phyloP scores from a whole-genome alignment of 228 moss, liverwort and hornwort genomes.

The Sphagnum fallax region DNA sequence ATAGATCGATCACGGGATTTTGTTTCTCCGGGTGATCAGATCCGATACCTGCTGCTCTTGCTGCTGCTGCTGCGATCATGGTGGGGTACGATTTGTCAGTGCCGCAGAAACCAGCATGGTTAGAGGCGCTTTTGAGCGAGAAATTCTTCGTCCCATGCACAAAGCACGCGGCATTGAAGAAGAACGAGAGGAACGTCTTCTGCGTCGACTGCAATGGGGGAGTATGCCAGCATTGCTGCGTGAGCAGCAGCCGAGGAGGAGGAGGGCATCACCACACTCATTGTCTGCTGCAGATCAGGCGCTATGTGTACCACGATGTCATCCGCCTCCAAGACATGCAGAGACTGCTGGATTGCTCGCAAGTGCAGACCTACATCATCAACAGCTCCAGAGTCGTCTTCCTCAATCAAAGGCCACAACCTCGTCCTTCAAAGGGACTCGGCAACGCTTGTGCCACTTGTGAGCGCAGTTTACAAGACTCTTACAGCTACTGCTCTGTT shows the following conservation, averaged over 20 bases:
- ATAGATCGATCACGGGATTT: too few relatives aligned
- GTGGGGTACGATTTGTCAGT: slow-evolving; percentile 92
- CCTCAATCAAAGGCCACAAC: slow-evolving; percentile 96
- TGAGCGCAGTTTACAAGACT: slow-evolving; percentile 85
- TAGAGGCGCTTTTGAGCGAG: slow-evolving; percentile 71
- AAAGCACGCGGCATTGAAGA: slow-evolving; percentile 77
- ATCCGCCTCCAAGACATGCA: slow-evolving; percentile 91
- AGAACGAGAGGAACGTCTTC: slow-evolving; percentile 96
- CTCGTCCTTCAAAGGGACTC: slow-evolving; percentile 84
- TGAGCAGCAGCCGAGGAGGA: slow-evolving; percentile 7
- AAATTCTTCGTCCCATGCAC: slow-evolving; percentile 88
- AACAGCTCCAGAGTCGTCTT: slow-evolving; percentile 96
- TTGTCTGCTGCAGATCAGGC: slow-evolving; percentile 88
- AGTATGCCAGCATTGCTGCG: slow-evolving; percentile 96
- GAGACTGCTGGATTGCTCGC: slow-evolving; percentile 80
- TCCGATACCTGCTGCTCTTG: too few relatives aligned
- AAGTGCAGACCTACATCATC: slow-evolving; percentile 95
- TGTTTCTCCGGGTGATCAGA: too few relatives aligned
- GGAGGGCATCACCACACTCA: slow-evolving; percentile 47
- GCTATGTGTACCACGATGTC: slow-evolving; percentile 96
- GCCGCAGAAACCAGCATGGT: slow-evolving; percentile 80
- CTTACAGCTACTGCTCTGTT: slow-evolving; percentile 86
- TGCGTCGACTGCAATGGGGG: slow-evolving; percentile 96
- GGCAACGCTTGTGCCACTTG: slow-evolving; percentile 97
- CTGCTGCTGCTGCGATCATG: slow-evolving; percentile 16